Percentiles rank a stretch among this genome's conserved stretches.
Conservation (phyloP, 1,284 basidiomycete species). For the Tilletiaria anomala region DNA sequence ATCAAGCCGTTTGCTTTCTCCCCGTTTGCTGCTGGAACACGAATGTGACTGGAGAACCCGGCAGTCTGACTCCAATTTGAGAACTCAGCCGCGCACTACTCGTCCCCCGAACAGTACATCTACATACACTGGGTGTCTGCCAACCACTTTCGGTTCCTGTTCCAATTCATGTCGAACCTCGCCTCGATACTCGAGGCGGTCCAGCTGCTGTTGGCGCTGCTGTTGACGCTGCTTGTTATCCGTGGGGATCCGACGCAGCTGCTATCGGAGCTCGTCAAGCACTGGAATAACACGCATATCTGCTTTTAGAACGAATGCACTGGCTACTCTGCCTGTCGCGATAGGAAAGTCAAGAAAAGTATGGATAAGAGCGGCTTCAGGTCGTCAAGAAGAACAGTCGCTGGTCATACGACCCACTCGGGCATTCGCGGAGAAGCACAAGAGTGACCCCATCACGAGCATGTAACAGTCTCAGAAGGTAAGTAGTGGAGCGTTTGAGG, state of each 20-base stretch:
- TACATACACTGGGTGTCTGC: too few species aligned
- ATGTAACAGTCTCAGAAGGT: constrained; percentile 20
- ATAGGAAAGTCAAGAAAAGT: constrained; percentile 8
- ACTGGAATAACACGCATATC: constrained; percentile 46
- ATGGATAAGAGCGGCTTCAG: constrained; percentile 17
- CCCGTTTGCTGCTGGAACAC: constrained; percentile 41
- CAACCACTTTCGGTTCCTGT: too few species aligned
- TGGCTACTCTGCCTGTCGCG: constrained; percentile 16
- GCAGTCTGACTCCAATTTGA: too few species aligned
- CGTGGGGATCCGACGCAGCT: constrained; percentile 44
- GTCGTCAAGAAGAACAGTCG: constrained; percentile 19
- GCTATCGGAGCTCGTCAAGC: constrained; percentile 42
- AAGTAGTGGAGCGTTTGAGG: too few species aligned
- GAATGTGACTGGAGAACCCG: too few species aligned
- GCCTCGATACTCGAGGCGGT: too few species aligned
- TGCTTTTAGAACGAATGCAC: constrained; percentile 35
- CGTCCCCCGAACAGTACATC: too few species aligned
- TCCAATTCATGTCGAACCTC: constrained; percentile 42
- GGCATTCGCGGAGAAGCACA: constrained; percentile 17
- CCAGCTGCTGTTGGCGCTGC: too few species aligned
- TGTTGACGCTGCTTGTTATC: constrained; percentile 44
- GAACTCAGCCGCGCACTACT: too few species aligned
- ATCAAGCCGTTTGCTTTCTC: constrained; percentile 42
- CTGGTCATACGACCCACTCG: constrained; percentile 19
- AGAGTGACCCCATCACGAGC: constrained; percentile 20